Conservation (phyloP, 83 land plant genomes). For the Thuja plicata region DNA sequence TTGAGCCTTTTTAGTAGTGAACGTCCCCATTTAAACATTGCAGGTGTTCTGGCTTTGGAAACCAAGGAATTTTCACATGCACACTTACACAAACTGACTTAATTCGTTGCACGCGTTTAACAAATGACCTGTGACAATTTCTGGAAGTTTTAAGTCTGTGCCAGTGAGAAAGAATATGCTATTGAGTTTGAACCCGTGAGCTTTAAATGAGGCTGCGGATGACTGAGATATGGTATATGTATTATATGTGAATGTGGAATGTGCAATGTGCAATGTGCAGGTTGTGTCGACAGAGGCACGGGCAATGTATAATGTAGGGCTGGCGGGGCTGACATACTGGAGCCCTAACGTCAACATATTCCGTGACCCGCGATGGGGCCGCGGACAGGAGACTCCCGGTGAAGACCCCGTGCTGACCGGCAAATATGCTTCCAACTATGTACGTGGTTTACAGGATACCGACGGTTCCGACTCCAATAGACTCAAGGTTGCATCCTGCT, state of each 20-base stretch:
- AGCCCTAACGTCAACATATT: slow-evolving; percentile 79
- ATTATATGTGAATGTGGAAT: background rate
- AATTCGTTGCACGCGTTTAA: background rate
- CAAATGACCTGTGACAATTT: background rate
- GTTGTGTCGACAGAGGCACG: slow-evolving; percentile 79
- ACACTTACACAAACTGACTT: background rate
- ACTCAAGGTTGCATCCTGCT: slow-evolving; percentile 75
- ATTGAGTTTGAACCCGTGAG: too few relatives aligned
- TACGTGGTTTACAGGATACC: slow-evolving; percentile 59
- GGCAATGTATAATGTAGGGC: slow-evolving; percentile 76
- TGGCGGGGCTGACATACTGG: slow-evolving; percentile 72
- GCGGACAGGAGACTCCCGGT: slow-evolving; percentile 88
- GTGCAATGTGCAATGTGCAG: slow-evolving; percentile 24
- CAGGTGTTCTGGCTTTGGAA: too few relatives aligned
- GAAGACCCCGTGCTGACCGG: slow-evolving; percentile 68
- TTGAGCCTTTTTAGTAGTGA: too few relatives aligned
- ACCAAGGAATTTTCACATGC: background rate
- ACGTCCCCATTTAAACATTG: too few relatives aligned
- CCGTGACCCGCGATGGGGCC: slow-evolving; percentile 84
- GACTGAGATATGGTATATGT: too few relatives aligned
- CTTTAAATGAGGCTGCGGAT: too few relatives aligned
- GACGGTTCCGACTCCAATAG: slow-evolving; percentile 12
- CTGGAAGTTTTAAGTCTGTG: background rate
- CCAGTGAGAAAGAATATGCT: too few relatives aligned
- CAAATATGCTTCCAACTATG: slow-evolving; percentile 58